phyloP scores from a whole-genome alignment of 78 protist genomes.

The Corallochytrium limacisporum region DNA sequence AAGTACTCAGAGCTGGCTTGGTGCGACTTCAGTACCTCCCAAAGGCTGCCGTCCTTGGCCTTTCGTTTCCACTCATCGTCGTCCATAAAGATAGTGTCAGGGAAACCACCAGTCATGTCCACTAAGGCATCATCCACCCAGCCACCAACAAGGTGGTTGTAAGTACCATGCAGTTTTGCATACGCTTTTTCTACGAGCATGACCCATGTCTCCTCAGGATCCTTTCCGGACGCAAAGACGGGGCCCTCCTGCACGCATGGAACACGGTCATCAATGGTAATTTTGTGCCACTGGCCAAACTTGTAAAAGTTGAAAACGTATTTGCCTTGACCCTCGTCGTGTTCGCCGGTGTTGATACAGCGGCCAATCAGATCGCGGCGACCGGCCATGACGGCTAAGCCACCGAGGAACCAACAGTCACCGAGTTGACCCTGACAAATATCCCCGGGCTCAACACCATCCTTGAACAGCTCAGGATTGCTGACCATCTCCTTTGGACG shows the following conservation, averaged over 20 bases:
- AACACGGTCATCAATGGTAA: background rate
- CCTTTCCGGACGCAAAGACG: background rate
- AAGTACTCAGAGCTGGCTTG: no score
- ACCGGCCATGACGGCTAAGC: constrained; percentile 10
- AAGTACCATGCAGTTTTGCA: constrained; percentile 40
- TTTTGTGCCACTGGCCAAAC: background rate
- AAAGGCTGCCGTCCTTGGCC: no score
- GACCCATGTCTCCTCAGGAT: constrained; percentile 29
- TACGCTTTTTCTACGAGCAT: constrained; percentile 50
- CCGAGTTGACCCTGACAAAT: constrained; percentile 28
- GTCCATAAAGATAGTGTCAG: no score
- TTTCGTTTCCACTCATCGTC: no score
- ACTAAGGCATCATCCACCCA: background rate
- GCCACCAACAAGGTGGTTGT: constrained; percentile 18
- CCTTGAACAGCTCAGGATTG: background rate
- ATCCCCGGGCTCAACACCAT: background rate
- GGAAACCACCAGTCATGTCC: constrained; percentile 25
- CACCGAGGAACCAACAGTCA: constrained; percentile 30
- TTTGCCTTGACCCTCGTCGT: background rate
- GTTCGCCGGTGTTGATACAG: background rate
- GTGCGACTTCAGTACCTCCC: no score
- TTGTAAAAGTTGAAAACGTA: background rate
- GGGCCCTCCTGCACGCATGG: background rate
- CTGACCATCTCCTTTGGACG: no score
- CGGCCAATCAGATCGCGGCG: background rate